Evolutionary conservation across 78 protist species (phyloP).

Genomic region (Cavenderia fasciculata): DNA sequence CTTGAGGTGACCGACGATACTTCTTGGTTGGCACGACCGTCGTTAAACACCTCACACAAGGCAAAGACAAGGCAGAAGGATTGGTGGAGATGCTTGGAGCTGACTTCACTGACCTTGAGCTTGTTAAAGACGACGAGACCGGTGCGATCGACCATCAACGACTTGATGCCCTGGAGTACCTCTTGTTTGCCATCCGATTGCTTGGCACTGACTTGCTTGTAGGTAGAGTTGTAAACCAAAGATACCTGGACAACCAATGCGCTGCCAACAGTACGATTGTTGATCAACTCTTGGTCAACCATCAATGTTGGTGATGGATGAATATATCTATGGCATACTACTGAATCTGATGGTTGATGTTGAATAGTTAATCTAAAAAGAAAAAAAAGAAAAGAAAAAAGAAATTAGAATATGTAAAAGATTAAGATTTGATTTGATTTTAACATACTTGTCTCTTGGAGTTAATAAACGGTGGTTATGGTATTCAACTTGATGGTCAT

Average conservation of each 20-base stretch:
- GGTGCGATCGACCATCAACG: constrained; percentile 38
- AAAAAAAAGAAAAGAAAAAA: no score
- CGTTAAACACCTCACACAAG: constrained; percentile 25
- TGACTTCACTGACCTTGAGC: constrained; percentile 36
- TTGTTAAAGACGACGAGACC: constrained; percentile 38
- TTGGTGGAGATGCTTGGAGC: constrained; percentile 54
- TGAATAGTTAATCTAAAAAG: constrained; percentile 5
- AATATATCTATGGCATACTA: constrained; percentile 44
- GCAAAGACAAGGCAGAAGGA: constrained; percentile 36
- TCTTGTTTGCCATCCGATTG: constrained; percentile 26
- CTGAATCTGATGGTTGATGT: constrained; percentile 60
- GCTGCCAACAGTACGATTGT: constrained; percentile 18
- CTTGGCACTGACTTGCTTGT: neutral
- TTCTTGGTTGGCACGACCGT: neutral
- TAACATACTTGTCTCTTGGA: no score
- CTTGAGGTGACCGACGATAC: neutral
- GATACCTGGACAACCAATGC: constrained; percentile 57
- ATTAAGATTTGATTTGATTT: no score
- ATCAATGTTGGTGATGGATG: constrained; percentile 43
- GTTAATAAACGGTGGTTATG: no score
- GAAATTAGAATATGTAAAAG: no score
- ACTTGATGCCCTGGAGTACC: constrained; percentile 67
- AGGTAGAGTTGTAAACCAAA: constrained; percentile 18
- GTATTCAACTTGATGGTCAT: no score
- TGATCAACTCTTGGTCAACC: constrained; percentile 45